Conservation (phyloP, 1,139 yeast species). For the Taphrina pruni region DNA sequence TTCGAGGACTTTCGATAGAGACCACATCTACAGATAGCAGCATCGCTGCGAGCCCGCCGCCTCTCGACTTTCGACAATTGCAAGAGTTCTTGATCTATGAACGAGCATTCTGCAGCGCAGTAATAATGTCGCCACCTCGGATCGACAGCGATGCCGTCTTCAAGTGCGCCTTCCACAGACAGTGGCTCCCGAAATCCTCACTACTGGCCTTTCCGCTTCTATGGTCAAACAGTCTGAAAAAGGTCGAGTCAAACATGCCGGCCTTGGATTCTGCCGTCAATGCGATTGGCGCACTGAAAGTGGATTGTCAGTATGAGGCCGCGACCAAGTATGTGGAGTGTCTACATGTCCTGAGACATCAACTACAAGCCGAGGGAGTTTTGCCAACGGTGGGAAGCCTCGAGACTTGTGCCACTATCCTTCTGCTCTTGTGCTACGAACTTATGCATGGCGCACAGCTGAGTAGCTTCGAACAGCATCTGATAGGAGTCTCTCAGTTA, state of each 20-base stretch:
- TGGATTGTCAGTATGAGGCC: neutral
- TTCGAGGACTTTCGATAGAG: neutral
- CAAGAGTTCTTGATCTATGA: neutral
- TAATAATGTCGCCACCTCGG: neutral
- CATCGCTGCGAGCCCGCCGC: neutral
- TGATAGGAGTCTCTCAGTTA: neutral
- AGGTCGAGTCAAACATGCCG: constrained; percentile 1
- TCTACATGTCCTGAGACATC: neutral
- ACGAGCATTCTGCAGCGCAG: neutral
- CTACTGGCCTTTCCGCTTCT: neutral
- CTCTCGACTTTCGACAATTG: neutral
- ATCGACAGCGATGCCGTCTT: neutral
- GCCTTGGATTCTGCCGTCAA: constrained; percentile 2
- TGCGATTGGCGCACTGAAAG: constrained; percentile 6
- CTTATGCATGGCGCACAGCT: constrained; percentile 8
- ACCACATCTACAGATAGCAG: neutral
- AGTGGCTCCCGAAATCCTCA: constrained; percentile 8
- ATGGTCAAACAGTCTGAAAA: neutral
- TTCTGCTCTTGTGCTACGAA: constrained; percentile 9
- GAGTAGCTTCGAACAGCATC: constrained; percentile 4
- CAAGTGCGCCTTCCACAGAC: neutral
- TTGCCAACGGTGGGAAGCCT: neutral
- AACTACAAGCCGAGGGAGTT: neutral
- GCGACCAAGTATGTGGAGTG: constrained; percentile 6
- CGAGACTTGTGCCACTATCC: constrained; percentile 12